Conservation (phyloP, 208 protist genomes). For the Leishmania turanica region DNA sequence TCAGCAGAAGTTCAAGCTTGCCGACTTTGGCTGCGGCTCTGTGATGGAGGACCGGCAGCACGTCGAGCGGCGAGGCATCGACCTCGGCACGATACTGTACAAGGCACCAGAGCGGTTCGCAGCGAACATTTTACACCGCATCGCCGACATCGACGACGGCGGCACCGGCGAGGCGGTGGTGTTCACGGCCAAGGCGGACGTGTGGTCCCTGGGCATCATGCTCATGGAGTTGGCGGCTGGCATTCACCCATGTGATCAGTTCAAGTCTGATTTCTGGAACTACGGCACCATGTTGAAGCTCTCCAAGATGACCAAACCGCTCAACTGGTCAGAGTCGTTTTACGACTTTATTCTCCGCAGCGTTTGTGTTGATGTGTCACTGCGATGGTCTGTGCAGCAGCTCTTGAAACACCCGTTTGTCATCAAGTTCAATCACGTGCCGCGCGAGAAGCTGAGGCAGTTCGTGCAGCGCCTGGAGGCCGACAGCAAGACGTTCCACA, state of each 20-base stretch:
- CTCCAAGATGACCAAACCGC: conserved; percentile 81
- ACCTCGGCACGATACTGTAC: conserved; percentile 86
- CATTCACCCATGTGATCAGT: conserved; percentile 76
- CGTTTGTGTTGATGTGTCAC: conserved; percentile 42
- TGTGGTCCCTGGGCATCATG: conserved; percentile 90
- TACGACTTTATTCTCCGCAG: conserved; percentile 84
- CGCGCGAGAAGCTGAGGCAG: conserved; percentile 64
- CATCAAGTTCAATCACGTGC: conserved; percentile 56
- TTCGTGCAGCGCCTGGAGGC: conserved; percentile 78
- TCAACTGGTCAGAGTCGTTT: conserved; percentile 71
- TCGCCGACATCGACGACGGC: conserved; percentile 18
- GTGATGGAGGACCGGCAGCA: conserved; percentile 55
- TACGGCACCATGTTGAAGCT: conserved; percentile 74
- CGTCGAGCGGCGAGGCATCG: conserved; percentile 52
- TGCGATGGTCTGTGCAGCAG: conserved; percentile 65
- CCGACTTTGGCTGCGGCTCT: conserved; percentile 88
- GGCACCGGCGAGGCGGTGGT: conserved; percentile 39
- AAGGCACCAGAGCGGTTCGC: conserved; percentile 79
- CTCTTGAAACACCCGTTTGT: conserved; percentile 86
- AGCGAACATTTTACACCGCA: conserved; percentile 17
- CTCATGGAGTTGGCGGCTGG: conserved; percentile 80
- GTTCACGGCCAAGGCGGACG: conserved; percentile 83
- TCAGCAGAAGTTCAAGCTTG: conserved; percentile 74
- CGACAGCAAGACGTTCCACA: conserved; percentile 74
- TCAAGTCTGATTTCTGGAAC: conserved; percentile 91